phyloP scores from a whole-genome alignment of 148 eudicot genomes.

The Fagopyrum tataricum region DNA sequence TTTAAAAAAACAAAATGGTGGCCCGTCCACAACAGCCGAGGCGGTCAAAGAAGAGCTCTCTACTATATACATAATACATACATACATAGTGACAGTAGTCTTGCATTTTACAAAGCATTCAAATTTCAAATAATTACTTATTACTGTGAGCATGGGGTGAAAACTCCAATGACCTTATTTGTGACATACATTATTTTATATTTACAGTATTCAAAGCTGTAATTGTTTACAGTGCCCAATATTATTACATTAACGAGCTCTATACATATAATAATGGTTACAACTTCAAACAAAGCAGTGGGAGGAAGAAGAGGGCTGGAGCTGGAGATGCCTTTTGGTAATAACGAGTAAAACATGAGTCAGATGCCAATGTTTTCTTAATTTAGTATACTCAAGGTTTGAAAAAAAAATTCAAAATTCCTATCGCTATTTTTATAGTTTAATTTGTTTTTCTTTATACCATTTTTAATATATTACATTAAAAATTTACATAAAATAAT shows the following conservation, averaged over 20 bases:
- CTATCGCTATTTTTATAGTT: no score
- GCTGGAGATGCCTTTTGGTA: constrained; percentile 2
- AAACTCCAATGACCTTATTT: background rate
- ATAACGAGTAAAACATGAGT: constrained; percentile 9
- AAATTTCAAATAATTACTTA: background rate
- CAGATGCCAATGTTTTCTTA: background rate
- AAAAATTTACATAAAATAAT: no score
- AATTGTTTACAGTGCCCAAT: background rate
- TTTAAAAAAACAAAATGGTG: constrained; percentile 14
- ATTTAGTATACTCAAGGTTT: no score
- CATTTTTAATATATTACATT: no score
- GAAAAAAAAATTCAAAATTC: no score
- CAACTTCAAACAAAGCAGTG: background rate
- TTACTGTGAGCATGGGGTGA: background rate
- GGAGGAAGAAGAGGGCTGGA: constrained; percentile 22
- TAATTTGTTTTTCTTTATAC: no score
- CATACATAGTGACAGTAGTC: background rate
- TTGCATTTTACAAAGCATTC: constrained; percentile 8
- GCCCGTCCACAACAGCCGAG: constrained; percentile 33
- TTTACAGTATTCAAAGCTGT: background rate
- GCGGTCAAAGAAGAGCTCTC: constrained; percentile 35
- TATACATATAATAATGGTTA: background rate
- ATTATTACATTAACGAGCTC: background rate
- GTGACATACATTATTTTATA: background rate
- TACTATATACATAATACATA: background rate